Base-by-base conservation (phyloP, 768 basidiomycete species). In the Fomitopsis pulvina region DNA sequence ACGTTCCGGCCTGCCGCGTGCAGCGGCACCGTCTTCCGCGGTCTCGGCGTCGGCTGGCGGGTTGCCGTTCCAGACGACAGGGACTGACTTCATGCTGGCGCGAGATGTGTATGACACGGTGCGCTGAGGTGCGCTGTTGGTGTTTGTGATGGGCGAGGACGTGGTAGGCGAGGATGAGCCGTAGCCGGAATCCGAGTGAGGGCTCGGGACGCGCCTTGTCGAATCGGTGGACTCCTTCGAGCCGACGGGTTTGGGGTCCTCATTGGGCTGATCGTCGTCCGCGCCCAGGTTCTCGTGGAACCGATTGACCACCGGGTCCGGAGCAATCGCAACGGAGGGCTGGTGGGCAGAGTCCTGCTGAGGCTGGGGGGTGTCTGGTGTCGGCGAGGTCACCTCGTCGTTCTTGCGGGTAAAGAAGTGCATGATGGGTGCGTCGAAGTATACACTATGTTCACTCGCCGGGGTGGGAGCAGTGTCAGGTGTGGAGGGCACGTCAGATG, bases 371-470 rank as follows among this genome's bases (percentile, higher is more conserved):
- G 39, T 5, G 26, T 43, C 30, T 2, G 34, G 30, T 37, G 22
- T 41, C 28, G 44, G 14, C n/a, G 51, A 21, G 14, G 47, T 30
- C 26, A 7, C 24, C 39, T 49, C 41, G 41, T 51, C 29, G 20
- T 50, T 41, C 16, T 53, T 45, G 38, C 52, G 51, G 48, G 54
- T 51, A 47, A 60, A 64, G 54, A 60, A 57, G 34, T 66, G 67
- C 62, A 64, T 67, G 50, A 62, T 56, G 22, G 66, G 68, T 9
- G 71, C 74, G 73, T 77, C 76, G 55, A 75, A 76, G 59, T 77
- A 78, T 11, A 57, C 39, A 42, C 65, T 68, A 25, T 60, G 60
- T 42, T 63, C 66, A 59, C 72, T 74, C 48, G 66, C 55, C 12
- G 63, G 61, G 7, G 59, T 37, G 34, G 34, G 34, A 16, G 34